A percentile compares a stretch with the other conserved stretches of the same genome.
phyloP scores from a whole-genome alignment of 139 green algal species.

The Haematococcus sp. region DNA sequence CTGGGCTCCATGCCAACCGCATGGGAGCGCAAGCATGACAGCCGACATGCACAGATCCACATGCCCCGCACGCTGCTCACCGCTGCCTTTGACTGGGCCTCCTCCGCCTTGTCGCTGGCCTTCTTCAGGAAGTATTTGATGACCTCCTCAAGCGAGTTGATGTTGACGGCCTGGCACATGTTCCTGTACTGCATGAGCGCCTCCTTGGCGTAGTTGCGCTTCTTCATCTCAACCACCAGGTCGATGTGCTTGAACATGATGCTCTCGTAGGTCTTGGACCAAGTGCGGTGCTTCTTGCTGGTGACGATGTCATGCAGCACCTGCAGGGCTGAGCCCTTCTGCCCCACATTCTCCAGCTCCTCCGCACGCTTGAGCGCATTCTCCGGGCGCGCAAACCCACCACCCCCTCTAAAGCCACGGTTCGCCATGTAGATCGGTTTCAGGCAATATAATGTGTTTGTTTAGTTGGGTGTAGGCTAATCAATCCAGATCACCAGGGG shows the following conservation, averaged over 20 bases:
- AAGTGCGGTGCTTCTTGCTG: slow-evolving; percentile 93
- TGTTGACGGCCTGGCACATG: slow-evolving; percentile 94
- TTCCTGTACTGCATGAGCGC: slow-evolving; percentile 98
- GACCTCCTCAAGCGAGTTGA: slow-evolving; percentile 94
- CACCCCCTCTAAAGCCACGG: slow-evolving; percentile 17
- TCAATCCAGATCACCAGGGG: too few relatives aligned
- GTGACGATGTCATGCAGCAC: slow-evolving; percentile 95
- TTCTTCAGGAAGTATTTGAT: slow-evolving; percentile 97
- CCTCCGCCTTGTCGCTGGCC: slow-evolving; percentile 85
- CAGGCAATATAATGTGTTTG: too few relatives aligned
- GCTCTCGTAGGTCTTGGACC: slow-evolving; percentile 87
- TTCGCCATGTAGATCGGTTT: too few relatives aligned
- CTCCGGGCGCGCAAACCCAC: slow-evolving; percentile 86
- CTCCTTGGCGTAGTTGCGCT: slow-evolving; percentile 94
- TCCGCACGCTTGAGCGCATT: slow-evolving; percentile 97
- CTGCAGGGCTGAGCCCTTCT: slow-evolving; percentile 82
- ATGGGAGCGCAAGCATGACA: background rate
- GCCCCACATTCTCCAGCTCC: slow-evolving; percentile 91
- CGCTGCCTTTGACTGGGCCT: slow-evolving; percentile 73
- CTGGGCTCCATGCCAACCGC: background rate
- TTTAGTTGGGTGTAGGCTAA: too few relatives aligned
- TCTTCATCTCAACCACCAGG: slow-evolving; percentile 89
- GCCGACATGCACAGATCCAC: background rate
- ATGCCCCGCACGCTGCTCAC: slow-evolving; percentile 28
- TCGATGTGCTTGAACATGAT: slow-evolving; percentile 98